phyloP scores from a whole-genome alignment of 2,329 filamentous ascomycete genomes.

The Aspergillus sp. region DNA sequence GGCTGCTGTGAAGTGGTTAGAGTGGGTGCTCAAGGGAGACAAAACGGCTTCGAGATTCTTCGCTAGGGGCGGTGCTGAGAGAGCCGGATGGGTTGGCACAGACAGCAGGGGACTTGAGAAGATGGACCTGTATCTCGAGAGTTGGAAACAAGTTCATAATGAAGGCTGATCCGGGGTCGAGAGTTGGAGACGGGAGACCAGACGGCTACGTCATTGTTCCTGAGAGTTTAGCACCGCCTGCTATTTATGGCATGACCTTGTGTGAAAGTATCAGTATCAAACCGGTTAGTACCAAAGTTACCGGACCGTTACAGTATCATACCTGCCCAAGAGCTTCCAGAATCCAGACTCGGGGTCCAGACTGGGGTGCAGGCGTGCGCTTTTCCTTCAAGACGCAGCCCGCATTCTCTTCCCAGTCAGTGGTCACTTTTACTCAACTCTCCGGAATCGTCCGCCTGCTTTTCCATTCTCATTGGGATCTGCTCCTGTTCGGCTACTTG shows the following conservation, averaged over 20 bases:
- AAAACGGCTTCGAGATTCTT: background rate
- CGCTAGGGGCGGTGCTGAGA: background rate
- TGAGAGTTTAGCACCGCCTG: slow-evolving; percentile 1
- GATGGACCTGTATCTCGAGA: background rate
- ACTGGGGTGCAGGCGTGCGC: background rate
- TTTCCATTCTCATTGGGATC: background rate
- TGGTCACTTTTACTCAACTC: background rate
- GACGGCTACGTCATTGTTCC: background rate
- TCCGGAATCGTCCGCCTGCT: background rate
- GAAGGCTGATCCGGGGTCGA: background rate
- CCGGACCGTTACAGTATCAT: background rate
- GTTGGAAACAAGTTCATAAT: too few species aligned
- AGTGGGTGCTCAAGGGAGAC: slow-evolving; percentile 2
- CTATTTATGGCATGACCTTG: background rate
- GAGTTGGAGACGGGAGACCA: background rate
- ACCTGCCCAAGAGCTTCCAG: too few species aligned
- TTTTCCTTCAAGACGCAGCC: background rate
- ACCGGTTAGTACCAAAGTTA: background rate
- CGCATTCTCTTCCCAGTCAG: background rate
- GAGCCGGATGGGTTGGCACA: slow-evolving; percentile 1
- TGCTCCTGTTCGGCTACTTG: background rate
- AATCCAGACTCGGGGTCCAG: too few species aligned
- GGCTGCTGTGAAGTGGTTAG: slow-evolving; percentile 4
- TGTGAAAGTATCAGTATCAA: background rate
- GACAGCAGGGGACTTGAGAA: background rate